Evolutionary conservation across 345 rosid species (phyloP).

Genomic region (Syzygium aromaticum): DNA sequence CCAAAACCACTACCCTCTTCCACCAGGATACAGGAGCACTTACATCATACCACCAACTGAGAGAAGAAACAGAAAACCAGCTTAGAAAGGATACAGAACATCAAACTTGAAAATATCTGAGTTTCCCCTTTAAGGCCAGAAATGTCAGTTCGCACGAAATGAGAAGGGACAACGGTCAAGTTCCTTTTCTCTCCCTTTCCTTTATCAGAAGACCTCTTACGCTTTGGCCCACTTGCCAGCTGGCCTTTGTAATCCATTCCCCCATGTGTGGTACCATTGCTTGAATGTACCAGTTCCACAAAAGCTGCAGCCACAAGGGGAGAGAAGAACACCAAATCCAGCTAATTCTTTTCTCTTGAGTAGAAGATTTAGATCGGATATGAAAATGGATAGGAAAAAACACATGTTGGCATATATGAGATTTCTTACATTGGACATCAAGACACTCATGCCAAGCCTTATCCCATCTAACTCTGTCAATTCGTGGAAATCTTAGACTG

Average conservation of each 20-base stretch:
- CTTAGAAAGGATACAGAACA: constrained; percentile 78
- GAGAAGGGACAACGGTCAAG: constrained; percentile 64
- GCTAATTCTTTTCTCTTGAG: not conserved
- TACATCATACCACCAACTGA: not conserved
- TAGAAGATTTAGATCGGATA: not conserved
- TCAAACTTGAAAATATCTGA: constrained; percentile 63
- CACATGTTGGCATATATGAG: not conserved
- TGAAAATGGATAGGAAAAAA: not conserved
- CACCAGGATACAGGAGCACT: not conserved
- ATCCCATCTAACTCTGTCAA: constrained; percentile 91
- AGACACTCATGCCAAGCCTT: constrained; percentile 98
- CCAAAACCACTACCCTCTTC: not conserved
- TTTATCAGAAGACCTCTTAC: constrained; percentile 29
- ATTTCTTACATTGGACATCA: constrained; percentile 74
- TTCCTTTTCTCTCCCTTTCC: constrained; percentile 54
- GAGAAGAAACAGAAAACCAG: not conserved
- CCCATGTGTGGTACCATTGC: constrained; percentile 87
- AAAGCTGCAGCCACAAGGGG: constrained; percentile 45
- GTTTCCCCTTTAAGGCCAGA: constrained; percentile 75
- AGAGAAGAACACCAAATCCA: not conserved
- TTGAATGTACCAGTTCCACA: constrained; percentile 72
- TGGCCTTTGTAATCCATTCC: constrained; percentile 36
- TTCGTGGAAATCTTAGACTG: constrained; percentile 93
- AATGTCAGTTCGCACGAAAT: constrained; percentile 73
- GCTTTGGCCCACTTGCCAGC: constrained; percentile 25